Conservation (phyloP, 169 alveolate species). For the Eimeria acervulina region DNA sequence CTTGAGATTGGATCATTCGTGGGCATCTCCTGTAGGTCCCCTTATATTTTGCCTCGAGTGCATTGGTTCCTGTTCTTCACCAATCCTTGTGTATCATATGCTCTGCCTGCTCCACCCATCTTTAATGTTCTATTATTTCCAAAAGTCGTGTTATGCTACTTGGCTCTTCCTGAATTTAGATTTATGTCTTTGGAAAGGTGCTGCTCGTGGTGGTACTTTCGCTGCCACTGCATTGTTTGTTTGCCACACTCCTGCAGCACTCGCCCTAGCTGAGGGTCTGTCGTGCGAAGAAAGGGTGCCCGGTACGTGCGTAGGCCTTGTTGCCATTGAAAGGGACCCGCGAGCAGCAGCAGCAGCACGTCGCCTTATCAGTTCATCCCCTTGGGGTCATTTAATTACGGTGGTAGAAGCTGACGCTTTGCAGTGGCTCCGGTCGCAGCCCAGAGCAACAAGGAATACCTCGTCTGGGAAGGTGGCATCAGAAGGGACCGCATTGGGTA, state of each 20-base stretch:
- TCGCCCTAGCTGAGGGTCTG: constrained; percentile 83
- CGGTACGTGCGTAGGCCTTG: constrained; percentile 13
- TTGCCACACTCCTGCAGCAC: constrained; percentile 66
- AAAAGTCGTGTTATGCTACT: not conserved
- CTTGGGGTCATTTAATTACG: constrained; percentile 36
- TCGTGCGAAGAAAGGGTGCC: not conserved
- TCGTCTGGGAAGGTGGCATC: not conserved
- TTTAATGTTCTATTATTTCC: not conserved
- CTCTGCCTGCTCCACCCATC: not conserved
- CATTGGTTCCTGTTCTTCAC: not conserved
- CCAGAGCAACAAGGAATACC: not conserved
- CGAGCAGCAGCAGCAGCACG: constrained; percentile 78
- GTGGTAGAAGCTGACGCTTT: constrained; percentile 75
- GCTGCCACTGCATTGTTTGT: constrained; percentile 1
- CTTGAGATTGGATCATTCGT: constrained; percentile 84
- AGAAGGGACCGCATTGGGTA: not conserved
- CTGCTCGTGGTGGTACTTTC: not conserved
- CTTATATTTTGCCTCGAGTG: not conserved
- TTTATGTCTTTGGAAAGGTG: not conserved
- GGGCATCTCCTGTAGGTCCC: constrained; percentile 80
- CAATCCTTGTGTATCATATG: not conserved
- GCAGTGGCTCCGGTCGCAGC: constrained; percentile 32
- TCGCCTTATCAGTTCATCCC: constrained; percentile 47
- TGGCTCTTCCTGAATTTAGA: not conserved
- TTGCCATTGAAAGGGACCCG: constrained; percentile 79